Conservation (phyloP, 2,329 filamentous ascomycete genomes). For the Alternaria atra region DNA sequence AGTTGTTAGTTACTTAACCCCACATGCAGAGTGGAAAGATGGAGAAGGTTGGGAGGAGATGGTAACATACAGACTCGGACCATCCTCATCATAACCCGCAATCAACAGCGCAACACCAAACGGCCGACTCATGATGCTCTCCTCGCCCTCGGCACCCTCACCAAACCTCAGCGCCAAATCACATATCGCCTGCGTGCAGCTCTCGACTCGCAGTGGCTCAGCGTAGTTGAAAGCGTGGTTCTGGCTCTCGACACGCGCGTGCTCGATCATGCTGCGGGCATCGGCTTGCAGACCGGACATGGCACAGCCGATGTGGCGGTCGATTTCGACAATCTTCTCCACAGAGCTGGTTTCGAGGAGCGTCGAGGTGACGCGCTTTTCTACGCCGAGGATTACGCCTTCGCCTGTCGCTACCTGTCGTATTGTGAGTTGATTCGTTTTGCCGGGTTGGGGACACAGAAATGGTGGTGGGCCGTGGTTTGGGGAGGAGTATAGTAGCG, state of each 20-base stretch:
- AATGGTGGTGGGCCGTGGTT: no score
- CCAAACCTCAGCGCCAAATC: conserved; percentile 95
- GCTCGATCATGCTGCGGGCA: conserved; percentile 96
- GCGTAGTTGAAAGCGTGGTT: conserved; percentile 98
- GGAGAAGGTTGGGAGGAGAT: no score
- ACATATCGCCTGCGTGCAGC: conserved; percentile 98
- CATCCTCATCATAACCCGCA: conserved; percentile 96
- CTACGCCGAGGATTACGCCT: conserved; percentile 94
- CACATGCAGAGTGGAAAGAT: no score
- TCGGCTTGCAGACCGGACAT: conserved; percentile 99
- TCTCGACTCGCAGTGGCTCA: conserved; percentile 93
- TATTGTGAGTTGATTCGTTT: conserved; percentile 21
- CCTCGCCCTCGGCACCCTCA: conserved; percentile 95
- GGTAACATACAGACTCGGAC: conserved; percentile 77
- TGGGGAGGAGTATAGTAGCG: background rate
- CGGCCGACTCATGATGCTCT: conserved; percentile 97
- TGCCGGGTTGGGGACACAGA: background rate
- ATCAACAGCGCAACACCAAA: conserved; percentile 97
- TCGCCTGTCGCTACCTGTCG: conserved; percentile 83
- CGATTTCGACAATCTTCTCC: conserved; percentile 99
- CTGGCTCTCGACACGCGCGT: conserved; percentile 96
- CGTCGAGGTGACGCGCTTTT: conserved; percentile 98
- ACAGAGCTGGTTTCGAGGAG: conserved; percentile 97
- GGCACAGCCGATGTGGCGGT: conserved; percentile 97
- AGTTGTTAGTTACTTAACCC: background rate